These are phyloP conservation scores for Crassisporium funariophilum DNA, from an alignment of 768 basidiomycete genomes.

Conservation along the genomic window DNA sequence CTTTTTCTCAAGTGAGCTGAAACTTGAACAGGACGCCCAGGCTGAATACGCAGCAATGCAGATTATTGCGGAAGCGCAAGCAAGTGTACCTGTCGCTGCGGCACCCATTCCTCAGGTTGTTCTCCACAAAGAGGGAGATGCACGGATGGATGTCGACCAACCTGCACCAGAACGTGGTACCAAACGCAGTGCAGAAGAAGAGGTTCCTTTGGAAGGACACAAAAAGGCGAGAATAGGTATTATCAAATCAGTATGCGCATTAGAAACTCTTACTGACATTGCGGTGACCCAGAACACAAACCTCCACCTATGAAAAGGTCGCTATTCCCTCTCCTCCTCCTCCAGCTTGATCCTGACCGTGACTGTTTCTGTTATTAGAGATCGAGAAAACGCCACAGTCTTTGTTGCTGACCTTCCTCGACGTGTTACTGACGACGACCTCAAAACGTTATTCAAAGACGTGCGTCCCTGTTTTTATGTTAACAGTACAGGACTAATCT, in stretches of 20 bases:
- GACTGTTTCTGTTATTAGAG: constrained; percentile 46
- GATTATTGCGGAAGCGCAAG: constrained; percentile 42
- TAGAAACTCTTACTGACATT: constrained; percentile 1
- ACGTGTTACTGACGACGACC: constrained; percentile 60
- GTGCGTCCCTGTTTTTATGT: constrained; percentile 42
- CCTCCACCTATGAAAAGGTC: constrained; percentile 62
- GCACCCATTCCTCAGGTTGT: constrained; percentile 9
- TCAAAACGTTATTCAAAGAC: constrained; percentile 82
- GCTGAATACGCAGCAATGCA: constrained; percentile 53
- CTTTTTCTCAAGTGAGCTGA: neutral
- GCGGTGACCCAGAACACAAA: constrained; percentile 41
- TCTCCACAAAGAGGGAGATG: neutral
- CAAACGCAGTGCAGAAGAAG: constrained; percentile 70
- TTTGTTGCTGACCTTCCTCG: constrained; percentile 75
- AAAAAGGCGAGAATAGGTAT: constrained; percentile 69
- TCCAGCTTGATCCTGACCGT: neutral
- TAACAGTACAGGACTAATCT: neutral
- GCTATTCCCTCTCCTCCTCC: constrained; percentile 8
- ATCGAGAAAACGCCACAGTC: constrained; percentile 93
- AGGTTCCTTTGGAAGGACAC: constrained; percentile 32
- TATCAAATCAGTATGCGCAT: constrained; percentile 22
- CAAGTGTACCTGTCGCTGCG: constrained; percentile 33
- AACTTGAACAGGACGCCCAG: constrained; percentile 48
- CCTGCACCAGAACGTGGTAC: constrained; percentile 37
- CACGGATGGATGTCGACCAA: constrained; percentile 32